These are phyloP conservation scores for Quercus tomentella DNA, from an alignment of 331 rosid genomes.

Conservation along the genomic window DNA sequence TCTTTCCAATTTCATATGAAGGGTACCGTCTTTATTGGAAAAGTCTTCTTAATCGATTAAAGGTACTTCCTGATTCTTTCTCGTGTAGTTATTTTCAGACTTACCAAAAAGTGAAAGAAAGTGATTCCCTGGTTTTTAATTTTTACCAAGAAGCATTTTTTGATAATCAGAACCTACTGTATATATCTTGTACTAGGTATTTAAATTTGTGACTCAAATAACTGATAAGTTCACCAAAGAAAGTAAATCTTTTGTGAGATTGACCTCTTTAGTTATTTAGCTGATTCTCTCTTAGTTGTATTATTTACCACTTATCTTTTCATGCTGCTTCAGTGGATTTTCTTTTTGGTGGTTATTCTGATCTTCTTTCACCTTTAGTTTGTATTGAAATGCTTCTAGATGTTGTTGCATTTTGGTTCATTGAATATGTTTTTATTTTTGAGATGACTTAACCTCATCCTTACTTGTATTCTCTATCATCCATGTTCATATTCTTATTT, in stretches of 20 bases:
- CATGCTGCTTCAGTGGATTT: neutral
- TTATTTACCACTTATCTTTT: neutral
- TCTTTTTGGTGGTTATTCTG: neutral
- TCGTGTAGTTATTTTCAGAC: slow-evolving; percentile 8
- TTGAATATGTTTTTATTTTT: too few relatives aligned
- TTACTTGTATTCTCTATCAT: too few relatives aligned
- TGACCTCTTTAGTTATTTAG: neutral
- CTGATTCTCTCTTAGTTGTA: neutral
- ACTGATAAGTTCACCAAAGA: neutral
- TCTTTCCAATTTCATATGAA: slow-evolving; percentile 74
- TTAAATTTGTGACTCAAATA: neutral
- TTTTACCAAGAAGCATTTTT: neutral
- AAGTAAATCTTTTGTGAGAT: neutral
- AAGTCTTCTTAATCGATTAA: slow-evolving; percentile 46
- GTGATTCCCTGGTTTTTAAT: neutral
- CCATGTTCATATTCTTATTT: too few relatives aligned
- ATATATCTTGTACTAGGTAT: neutral
- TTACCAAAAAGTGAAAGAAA: neutral
- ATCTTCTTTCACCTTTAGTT: neutral
- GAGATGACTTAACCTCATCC: too few relatives aligned
- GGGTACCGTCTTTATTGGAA: slow-evolving; percentile 65
- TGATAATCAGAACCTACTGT: neutral
- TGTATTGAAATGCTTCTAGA: neutral
- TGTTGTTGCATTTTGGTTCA: too few relatives aligned
- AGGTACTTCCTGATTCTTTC: slow-evolving; percentile 46